Conservation (phyloP, 1,284 basidiomycete species). For the Golubevia pallescens region DNA sequence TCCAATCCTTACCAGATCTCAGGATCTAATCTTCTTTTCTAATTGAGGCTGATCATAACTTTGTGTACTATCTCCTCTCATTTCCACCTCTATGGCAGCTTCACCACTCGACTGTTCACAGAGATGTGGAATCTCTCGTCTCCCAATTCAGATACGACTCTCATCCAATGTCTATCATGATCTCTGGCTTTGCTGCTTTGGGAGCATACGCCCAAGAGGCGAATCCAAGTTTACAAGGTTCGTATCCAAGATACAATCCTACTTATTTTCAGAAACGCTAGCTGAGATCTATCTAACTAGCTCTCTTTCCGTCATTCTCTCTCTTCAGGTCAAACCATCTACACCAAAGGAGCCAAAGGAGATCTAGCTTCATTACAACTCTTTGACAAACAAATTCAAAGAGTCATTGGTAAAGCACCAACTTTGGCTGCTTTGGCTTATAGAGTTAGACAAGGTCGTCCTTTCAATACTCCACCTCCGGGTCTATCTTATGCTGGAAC, state of each 20-base stretch:
- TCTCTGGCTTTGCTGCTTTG: conserved; percentile 80
- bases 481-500: conserved; percentile 80
- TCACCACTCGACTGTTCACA: conserved; percentile 77
- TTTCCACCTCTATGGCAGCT: neutral
- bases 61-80: neutral
- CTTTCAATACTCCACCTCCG: conserved; percentile 82
- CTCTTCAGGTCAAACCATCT: conserved; percentile 75
- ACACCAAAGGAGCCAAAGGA: conserved; percentile 69
- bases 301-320: too few species aligned
- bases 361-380: conserved; percentile 72
- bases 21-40: too few species aligned
- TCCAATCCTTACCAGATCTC: too few species aligned
- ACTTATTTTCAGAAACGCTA: too few species aligned
- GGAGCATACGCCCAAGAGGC: conserved; percentile 78
- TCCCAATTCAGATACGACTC: conserved; percentile 75
- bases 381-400: conserved; percentile 88
- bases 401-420: conserved; percentile 83
- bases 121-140: conserved; percentile 76
- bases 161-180: conserved; percentile 85
- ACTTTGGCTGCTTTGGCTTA: conserved; percentile 86
- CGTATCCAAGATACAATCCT: too few species aligned
- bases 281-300: too few species aligned
- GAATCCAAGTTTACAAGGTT: conserved; percentile 74
- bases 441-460: conserved; percentile 81
- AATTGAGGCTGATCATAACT: too few species aligned